Conservation (phyloP, 192 early-diverging fungal genomes). For the Diversispora eburnea region DNA sequence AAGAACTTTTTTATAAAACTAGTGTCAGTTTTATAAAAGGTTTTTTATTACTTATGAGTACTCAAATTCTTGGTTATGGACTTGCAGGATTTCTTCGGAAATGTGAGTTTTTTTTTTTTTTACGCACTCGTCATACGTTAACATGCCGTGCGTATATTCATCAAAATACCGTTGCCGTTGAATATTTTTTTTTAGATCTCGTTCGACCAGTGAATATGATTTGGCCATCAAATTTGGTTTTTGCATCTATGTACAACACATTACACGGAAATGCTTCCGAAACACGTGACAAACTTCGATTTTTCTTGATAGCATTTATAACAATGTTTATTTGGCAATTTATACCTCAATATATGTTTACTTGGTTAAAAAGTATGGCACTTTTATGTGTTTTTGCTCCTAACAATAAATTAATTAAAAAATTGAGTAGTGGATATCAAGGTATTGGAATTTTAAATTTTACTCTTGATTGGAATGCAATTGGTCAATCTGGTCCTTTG, state of each 20-base stretch:
- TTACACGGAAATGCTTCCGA: slow-evolving; percentile 29
- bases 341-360: slow-evolving; percentile 38
- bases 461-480: slow-evolving; percentile 71
- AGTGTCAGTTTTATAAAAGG: slow-evolving; percentile 51
- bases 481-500: slow-evolving; percentile 51
- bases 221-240: slow-evolving; percentile 77
- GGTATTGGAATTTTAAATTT: slow-evolving; percentile 72
- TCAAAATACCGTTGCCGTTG: too few species aligned
- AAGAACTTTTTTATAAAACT: slow-evolving; percentile 54
- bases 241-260: slow-evolving; percentile 48
- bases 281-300: slow-evolving; percentile 21
- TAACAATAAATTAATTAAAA: slow-evolving; percentile 30
- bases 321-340: slow-evolving; percentile 52
- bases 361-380: slow-evolving; percentile 35
- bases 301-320: slow-evolving; percentile 44
- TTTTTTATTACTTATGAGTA: slow-evolving; percentile 52
- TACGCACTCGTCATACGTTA: neutral
- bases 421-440: slow-evolving; percentile 47
- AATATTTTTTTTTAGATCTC: neutral
- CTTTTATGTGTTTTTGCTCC: slow-evolving; percentile 37
- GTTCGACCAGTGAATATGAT: slow-evolving; percentile 19
- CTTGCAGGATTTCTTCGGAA: slow-evolving; percentile 61
- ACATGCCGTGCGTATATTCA: neutral
- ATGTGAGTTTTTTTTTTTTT: neutral
- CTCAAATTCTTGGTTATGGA: slow-evolving; percentile 63